Evolutionary conservation across 2,329 filamentous ascomycete genomes (phyloP), one percentile per base, ranked within the genome.

Genomic region (Fusarium newnesense): DNA sequence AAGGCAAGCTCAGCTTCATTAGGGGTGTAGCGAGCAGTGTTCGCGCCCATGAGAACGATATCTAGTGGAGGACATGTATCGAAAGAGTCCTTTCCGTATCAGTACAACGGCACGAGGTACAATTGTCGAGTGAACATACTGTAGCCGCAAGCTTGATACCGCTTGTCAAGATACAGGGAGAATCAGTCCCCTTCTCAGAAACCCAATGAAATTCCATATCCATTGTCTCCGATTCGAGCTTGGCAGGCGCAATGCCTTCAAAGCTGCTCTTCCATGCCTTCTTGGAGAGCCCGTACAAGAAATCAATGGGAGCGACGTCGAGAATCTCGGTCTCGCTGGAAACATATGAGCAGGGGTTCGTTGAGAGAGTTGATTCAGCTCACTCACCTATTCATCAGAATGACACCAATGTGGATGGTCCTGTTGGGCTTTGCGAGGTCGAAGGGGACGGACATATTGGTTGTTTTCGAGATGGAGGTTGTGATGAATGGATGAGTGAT

Each of bases 1-100:
- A 80, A 85, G 12, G 73, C 75, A 5, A 82, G 66, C 60, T 85
- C 84, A 9, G 72, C 67, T 15, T 79, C 76, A n/a, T 54, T 82
- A 7, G 76, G 73, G 9, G 69, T 64, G 59, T 85, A 81, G 5
- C 43, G 53, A 3, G 67, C 8, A 18, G 76, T 42, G 39, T 80
- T 75, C 10, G 84, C 84, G 2, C 84, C 83, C 61, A 85, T 81
- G 47, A 85, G 77, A 24, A 81, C 80, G 54, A 85, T 80, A 65
- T 85, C 84, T 11, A 85, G 77, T 2, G 78, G 70, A 0, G 83
- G 83, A 49, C 83, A 84, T 3, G 78, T 78, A 7, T 78, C 78
- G 34, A 84, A 85, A 1, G 81, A 80, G 68, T 85, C 78, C 83
- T 84, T 28, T 9, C 47, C 4, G 9, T 19, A 11, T 60, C 9